Evolutionary conservation across 73 alveolate genomes (phyloP).

Genomic region (Blepharisma japonicum): DNA sequence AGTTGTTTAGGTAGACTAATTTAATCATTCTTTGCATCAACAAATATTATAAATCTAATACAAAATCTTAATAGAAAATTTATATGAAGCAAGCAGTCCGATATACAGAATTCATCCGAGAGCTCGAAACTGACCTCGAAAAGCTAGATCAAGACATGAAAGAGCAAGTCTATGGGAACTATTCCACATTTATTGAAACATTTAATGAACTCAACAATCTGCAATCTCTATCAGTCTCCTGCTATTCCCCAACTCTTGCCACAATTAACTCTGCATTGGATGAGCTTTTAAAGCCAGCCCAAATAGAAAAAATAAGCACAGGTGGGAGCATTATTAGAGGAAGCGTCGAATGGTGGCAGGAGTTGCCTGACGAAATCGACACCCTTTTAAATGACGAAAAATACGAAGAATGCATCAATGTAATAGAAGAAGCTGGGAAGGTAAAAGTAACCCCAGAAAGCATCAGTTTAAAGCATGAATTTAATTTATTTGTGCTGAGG

Average conservation of each 20-base stretch:
- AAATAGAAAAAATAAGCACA: neutral
- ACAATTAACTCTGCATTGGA: neutral
- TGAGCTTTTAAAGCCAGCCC: neutral
- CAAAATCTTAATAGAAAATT: neutral
- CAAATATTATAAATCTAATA: too few relatives aligned
- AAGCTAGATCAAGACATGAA: neutral
- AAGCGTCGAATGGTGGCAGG: conserved; percentile 22
- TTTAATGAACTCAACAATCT: neutral
- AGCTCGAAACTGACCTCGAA: neutral
- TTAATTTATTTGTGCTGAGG: neutral
- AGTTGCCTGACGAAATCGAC: conserved; percentile 28
- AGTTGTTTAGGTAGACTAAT: too few relatives aligned
- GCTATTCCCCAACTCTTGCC: neutral
- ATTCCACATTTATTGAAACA: neutral
- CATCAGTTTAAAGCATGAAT: neutral
- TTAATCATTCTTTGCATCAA: too few relatives aligned
- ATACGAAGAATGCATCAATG: conserved; percentile 23
- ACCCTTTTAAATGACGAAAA: conserved; percentile 23
- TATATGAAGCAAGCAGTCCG: neutral
- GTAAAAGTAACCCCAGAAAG: neutral
- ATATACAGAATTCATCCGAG: conserved; percentile 11
- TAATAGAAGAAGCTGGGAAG: neutral
- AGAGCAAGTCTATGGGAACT: conserved; percentile 19
- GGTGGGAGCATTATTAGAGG: neutral
- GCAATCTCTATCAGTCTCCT: conserved; percentile 22